A percentile compares a stretch with the other conserved stretches of the same genome.
These are phyloP conservation scores for Colletotrichum viniferum DNA, from an alignment of 2,329 filamentous ascomycete species.

Conservation along the genomic window DNA sequence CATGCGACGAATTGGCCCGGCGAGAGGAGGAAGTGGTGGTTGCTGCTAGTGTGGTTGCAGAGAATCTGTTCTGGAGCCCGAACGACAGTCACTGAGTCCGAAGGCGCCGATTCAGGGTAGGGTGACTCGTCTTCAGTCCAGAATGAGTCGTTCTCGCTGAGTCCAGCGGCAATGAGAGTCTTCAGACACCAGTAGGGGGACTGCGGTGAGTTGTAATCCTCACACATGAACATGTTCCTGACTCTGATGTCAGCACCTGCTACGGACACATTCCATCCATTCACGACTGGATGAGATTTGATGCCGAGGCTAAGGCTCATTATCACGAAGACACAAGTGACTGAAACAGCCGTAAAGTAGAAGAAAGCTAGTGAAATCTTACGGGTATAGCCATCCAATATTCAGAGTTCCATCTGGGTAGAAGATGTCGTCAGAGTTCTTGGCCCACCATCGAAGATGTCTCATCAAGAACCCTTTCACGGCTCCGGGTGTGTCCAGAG, in stretches of 20 bases:
- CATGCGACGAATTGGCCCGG: constrained; percentile 41
- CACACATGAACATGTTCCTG: constrained; percentile 57
- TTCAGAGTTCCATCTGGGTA: constrained; percentile 52
- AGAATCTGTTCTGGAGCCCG: constrained; percentile 46
- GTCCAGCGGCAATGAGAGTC: constrained; percentile 45
- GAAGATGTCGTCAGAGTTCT: constrained; percentile 47
- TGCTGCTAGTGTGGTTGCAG: constrained; percentile 35
- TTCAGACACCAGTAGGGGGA: constrained; percentile 61
- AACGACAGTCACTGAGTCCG: neutral
- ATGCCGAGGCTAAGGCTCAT: accelerated
- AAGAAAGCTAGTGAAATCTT: neutral
- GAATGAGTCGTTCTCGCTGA: constrained; percentile 43
- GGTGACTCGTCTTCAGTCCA: constrained; percentile 45
- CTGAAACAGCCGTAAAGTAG: accelerated
- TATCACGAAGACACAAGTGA: neutral
- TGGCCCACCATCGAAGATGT: constrained; percentile 55
- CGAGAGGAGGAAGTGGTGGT: constrained; percentile 48
- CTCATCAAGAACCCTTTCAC: constrained; percentile 54
- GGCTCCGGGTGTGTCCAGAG: constrained; percentile 39
- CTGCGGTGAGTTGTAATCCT: constrained; percentile 63
- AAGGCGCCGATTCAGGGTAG: constrained; percentile 20
- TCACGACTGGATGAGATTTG: accelerated
- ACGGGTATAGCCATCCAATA: constrained; percentile 44
- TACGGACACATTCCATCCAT: neutral
- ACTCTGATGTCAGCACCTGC: accelerated